Conservation (phyloP, 345 rosid genomes). For the Bretschneidera sinensis region DNA sequence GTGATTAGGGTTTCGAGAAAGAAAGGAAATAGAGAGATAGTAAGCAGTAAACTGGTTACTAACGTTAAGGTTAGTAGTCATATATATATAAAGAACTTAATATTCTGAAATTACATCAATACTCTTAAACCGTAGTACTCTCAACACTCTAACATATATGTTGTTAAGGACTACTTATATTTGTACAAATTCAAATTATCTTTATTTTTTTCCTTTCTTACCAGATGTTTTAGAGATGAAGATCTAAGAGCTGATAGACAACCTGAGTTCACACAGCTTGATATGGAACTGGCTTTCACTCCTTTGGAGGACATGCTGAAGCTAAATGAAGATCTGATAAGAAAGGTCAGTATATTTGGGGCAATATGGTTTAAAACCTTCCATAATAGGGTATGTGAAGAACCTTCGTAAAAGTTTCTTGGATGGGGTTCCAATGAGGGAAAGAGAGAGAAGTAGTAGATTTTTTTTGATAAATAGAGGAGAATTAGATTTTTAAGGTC, state of each 20-base stretch:
- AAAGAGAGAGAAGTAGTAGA: neutral
- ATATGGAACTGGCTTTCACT: slow-evolving; percentile 92
- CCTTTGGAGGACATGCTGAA: slow-evolving; percentile 85
- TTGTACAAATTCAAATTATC: too few species aligned
- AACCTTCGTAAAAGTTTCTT: neutral
- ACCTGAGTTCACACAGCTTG: slow-evolving; percentile 98
- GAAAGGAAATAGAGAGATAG: too few species aligned
- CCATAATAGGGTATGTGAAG: neutral
- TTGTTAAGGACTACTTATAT: too few species aligned
- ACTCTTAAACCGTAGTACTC: too few species aligned
- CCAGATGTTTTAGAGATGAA: slow-evolving; percentile 97
- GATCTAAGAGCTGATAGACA: slow-evolving; percentile 98
- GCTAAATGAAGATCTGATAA: slow-evolving; percentile 87
- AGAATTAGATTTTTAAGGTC: neutral
- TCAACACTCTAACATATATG: too few species aligned
- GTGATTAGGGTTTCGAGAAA: too few species aligned
- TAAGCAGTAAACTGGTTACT: too few species aligned
- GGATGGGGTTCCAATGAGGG: neutral
- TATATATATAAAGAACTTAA: too few species aligned
- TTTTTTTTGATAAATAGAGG: too few species aligned
- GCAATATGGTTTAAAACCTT: neutral
- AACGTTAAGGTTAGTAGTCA: too few species aligned
- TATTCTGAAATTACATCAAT: too few species aligned
- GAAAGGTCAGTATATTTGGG: slow-evolving; percentile 52
- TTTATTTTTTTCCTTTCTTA: slow-evolving; percentile 1